A percentile compares a stretch with the other conserved stretches of the same genome.
These are phyloP conservation scores for Botryosphaeria dothidea DNA, from an alignment of 2,329 filamentous ascomycete genomes.

Conservation along the genomic window DNA sequence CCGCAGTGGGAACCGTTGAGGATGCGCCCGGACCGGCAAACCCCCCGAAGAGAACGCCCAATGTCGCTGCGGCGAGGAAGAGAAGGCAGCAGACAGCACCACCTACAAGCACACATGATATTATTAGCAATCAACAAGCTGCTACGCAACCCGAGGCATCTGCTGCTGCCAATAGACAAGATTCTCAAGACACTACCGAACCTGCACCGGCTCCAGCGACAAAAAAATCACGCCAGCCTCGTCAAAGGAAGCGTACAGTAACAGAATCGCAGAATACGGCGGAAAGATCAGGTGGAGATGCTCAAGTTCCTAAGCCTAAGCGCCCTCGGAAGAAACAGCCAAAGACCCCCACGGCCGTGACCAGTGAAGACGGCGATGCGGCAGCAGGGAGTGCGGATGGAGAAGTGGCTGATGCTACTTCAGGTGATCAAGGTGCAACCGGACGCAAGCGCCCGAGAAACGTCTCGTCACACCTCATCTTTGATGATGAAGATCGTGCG, in stretches of 20 bases:
- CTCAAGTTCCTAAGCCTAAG: not conserved
- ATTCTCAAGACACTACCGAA: not conserved
- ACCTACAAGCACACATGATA: not conserved
- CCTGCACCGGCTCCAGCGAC: not conserved
- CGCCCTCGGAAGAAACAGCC: not conserved
- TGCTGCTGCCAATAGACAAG: not conserved
- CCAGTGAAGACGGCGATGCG: not conserved
- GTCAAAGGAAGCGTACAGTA: slow-evolving; percentile 23
- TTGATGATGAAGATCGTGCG: slow-evolving; percentile 25
- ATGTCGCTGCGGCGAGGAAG: not conserved
- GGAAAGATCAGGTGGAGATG: not conserved
- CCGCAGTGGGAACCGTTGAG: not conserved
- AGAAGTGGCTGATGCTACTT: not conserved
- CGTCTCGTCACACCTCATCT: slow-evolving; percentile 3
- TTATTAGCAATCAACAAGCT: not conserved
- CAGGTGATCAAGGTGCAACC: not conserved
- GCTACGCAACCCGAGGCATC: not conserved
- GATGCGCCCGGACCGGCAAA: not conserved
- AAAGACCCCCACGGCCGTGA: not conserved
- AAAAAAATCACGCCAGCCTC: slow-evolving; percentile 33
- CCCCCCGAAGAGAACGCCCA: not conserved
- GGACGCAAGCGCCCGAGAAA: not conserved
- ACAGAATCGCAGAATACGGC: not conserved
- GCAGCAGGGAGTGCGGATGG: not conserved
- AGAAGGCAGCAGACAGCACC: not conserved